Base-by-base conservation (phyloP, 306 rosid species). In the Cucumis hystrix region DNA sequence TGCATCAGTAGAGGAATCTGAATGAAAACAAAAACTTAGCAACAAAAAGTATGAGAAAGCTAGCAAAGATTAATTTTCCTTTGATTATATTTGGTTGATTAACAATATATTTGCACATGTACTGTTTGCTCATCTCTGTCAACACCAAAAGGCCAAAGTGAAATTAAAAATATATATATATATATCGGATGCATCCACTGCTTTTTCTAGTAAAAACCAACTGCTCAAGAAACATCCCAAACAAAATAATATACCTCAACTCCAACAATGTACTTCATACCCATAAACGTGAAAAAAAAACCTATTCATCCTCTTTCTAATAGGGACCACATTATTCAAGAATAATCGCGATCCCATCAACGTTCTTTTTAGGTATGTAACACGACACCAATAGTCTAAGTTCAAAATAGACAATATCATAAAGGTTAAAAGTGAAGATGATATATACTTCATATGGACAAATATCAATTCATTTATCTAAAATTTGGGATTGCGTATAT, bases 171-270 rank as follows among this genome's bases (percentile, higher is more conserved):
- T 28, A 28, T 28, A 28, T 28, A 28, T 28, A 23, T 0, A 59
- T 1, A 12, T 18, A 10, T 6, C 18, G 3, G 30, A 28, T 28
- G 3, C 39, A 28, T 18, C 66, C 18, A 60, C 71, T 37, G 71
- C 71, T 35, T 35, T 25, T 63, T 63, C 45, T 18, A 65, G 71
- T 65, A 65, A 65, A 65, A 65, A 37, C 71, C 71, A 65, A 65
- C 25, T 65, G 25, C 71, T 65, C 49, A 65, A 65, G 71, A 65
- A 65, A 65, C 71, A 65, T 65, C 71, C 49, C 70, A 59, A 59
- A 59, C 66, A 60, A 60, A 60, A 60, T 17, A 25, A 60, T 13
- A 60, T 5, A 60, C 37, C 66, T 28, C 18, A 58, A 20, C 62
- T 58, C 63, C 8, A n/a, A 57, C 5, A 57, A 57, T 57, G 25